phyloP scores from a whole-genome alignment of 306 rosid species.

The Fagus crenata region DNA sequence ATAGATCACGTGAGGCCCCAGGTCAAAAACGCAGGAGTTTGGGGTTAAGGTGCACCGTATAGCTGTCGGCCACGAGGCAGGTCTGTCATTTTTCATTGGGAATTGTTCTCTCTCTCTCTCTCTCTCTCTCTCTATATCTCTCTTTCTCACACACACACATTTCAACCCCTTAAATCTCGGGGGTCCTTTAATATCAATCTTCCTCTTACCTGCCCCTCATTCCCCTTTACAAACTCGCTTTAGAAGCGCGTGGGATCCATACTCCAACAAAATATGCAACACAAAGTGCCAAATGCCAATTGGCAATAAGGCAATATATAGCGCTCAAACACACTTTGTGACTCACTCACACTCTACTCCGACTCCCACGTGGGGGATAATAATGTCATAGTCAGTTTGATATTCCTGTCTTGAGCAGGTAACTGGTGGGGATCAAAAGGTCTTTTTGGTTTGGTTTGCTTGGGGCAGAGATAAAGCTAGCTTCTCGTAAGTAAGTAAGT shows the following conservation, averaged over 20 bases:
- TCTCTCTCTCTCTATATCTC: neutral
- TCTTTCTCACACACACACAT: constrained; percentile 10
- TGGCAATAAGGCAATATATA: no score
- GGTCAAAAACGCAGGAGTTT: constrained; percentile 19
- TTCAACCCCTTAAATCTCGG: constrained; percentile 46
- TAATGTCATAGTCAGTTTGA: neutral
- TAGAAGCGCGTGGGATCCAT: constrained; percentile 21
- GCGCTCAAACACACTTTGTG: no score
- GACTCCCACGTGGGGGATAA: neutral
- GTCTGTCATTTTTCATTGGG: constrained; percentile 34
- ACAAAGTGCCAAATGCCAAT: no score
- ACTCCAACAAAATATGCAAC: neutral
- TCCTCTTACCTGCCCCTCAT: constrained; percentile 4
- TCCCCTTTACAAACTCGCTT: neutral
- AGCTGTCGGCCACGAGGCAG: constrained; percentile 58
- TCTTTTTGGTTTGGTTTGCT: neutral
- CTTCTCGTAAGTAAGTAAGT: no score
- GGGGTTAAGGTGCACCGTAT: constrained; percentile 37
- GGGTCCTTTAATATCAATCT: constrained; percentile 5
- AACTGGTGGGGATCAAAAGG: constrained; percentile 6
- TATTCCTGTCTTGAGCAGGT: constrained; percentile 7
- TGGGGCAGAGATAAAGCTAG: constrained; percentile 21
- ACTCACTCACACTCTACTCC: no score
- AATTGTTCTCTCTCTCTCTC: constrained; percentile 19
- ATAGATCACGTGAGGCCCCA: constrained; percentile 43